Percentiles rank a stretch among this genome's conserved stretches.
Evolutionary conservation across 495 filamentous ascomycete species (phyloP).

Genomic region (Immersiella caudata): DNA sequence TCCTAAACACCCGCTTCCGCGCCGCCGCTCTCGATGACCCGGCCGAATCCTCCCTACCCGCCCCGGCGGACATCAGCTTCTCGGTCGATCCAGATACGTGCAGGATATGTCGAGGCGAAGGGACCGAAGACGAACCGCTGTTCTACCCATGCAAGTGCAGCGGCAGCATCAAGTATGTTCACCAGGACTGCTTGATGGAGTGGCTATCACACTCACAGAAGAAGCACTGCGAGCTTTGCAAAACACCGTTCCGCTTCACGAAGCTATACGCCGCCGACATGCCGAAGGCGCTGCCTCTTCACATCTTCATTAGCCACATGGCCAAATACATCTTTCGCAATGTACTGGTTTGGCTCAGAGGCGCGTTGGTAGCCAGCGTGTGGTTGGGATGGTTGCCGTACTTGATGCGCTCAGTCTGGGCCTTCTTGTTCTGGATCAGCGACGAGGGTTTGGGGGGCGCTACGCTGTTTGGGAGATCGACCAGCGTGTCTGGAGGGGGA

Average conservation of each 20-base stretch:
- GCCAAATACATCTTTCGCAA: slow-evolving; percentile 69
- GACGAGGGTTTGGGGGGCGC: slow-evolving; percentile 80
- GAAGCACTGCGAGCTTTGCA: slow-evolving; percentile 99
- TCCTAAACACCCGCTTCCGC: slow-evolving; percentile 35
- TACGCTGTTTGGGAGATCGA: slow-evolving; percentile 30
- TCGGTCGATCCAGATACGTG: slow-evolving; percentile 73
- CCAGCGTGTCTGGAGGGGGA: slow-evolving; percentile 16
- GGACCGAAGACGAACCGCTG: slow-evolving; percentile 77
- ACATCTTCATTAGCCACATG: slow-evolving; percentile 77
- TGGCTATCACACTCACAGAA: slow-evolving; percentile 98
- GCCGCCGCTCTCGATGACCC: slow-evolving; percentile 11
- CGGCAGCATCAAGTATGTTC: slow-evolving; percentile 96
- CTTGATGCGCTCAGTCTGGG: slow-evolving; percentile 88
- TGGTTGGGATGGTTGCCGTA: slow-evolving; percentile 91
- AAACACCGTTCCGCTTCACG: slow-evolving; percentile 95
- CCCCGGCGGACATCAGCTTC: slow-evolving; percentile 4
- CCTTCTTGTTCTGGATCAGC: slow-evolving; percentile 89
- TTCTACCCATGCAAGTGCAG: slow-evolving; percentile 99
- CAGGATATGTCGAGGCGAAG: slow-evolving; percentile 93
- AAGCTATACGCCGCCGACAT: slow-evolving; percentile 94
- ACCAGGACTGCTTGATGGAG: slow-evolving; percentile 96
- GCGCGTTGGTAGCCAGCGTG: slow-evolving; percentile 76
- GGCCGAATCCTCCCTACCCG: neutral
- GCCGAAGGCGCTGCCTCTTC: slow-evolving; percentile 77
- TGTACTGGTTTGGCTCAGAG: slow-evolving; percentile 74